Conservation (phyloP, 306 rosid genomes). For the Adenanthera pavonina region DNA sequence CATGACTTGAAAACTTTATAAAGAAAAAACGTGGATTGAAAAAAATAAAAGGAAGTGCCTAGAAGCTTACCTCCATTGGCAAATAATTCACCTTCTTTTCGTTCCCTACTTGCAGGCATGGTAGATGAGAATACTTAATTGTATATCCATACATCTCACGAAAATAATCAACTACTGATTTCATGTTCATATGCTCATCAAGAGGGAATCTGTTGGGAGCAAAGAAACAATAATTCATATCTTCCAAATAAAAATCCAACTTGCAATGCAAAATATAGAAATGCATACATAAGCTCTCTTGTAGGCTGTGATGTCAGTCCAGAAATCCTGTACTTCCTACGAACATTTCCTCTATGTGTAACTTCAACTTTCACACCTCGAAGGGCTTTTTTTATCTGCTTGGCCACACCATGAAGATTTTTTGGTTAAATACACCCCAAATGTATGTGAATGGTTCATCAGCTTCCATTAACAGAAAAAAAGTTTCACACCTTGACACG, state of each 20-base stretch:
- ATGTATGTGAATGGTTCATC: slow-evolving; percentile 16
- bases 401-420: slow-evolving; percentile 12
- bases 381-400: slow-evolving; percentile 56
- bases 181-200: slow-evolving; percentile 60
- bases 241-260: not conserved
- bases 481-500: slow-evolving; percentile 51
- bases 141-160: slow-evolving; percentile 57
- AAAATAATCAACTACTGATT: slow-evolving; percentile 58
- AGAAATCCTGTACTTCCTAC: slow-evolving; percentile 56
- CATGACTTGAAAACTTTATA: not conserved
- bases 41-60: slow-evolving; percentile 19
- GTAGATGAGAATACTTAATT: slow-evolving; percentile 52
- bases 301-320: slow-evolving; percentile 59
- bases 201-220: slow-evolving; percentile 48
- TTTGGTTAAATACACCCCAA: slow-evolving; percentile 30
- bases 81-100: slow-evolving; percentile 55
- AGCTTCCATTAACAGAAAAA: slow-evolving; percentile 1
- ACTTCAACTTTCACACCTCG: slow-evolving; percentile 64
- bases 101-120: slow-evolving; percentile 60
- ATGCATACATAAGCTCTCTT: slow-evolving; percentile 51
- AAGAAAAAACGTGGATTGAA: not conserved
- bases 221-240: slow-evolving; percentile 28
- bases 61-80: slow-evolving; percentile 52
- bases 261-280: slow-evolving; percentile 11
- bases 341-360: slow-evolving; percentile 56